phyloP scores from a whole-genome alignment of 2,329 filamentous ascomycete genomes.

The Eurotiales sp. region DNA sequence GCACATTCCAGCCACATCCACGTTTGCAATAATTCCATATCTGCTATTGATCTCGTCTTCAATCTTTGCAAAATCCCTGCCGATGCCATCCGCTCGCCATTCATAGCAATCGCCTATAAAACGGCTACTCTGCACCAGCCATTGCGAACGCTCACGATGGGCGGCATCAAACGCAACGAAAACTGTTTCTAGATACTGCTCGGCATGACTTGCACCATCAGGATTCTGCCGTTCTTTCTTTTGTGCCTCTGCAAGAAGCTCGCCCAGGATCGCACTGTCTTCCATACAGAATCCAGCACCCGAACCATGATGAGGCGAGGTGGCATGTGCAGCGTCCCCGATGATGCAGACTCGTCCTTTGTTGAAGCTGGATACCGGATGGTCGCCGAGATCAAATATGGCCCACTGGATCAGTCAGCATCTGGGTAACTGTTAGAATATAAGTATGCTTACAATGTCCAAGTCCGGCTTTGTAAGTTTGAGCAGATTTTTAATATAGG shows the following conservation, averaged over 20 bases:
- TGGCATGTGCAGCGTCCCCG: conserved; percentile 41
- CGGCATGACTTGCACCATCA: background rate
- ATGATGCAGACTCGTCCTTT: conserved; percentile 27
- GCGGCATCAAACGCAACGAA: conserved; percentile 52
- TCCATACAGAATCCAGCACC: conserved; percentile 37
- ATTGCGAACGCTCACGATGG: conserved; percentile 48
- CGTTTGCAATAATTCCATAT: background rate
- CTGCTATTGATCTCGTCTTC: background rate
- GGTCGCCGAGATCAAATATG: conserved; percentile 29
- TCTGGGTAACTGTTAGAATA: too few relatives aligned
- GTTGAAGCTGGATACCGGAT: conserved; percentile 26
- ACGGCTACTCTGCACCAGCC: conserved; percentile 49
- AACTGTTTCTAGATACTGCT: conserved; percentile 26
- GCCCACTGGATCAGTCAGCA: conserved; percentile 26
- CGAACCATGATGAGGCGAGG: conserved; percentile 40
- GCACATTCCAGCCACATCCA: background rate
- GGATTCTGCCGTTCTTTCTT: background rate
- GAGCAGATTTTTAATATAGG: conserved; percentile 6
- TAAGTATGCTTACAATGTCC: too few relatives aligned
- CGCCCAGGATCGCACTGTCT: conserved; percentile 30
- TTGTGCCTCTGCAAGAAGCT: conserved; percentile 43
- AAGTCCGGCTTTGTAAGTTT: too few relatives aligned
- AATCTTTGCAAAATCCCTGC: background rate
- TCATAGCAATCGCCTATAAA: conserved; percentile 36
- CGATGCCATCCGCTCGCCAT: conserved; percentile 11